phyloP scores from a whole-genome alignment of 176 grass and related monocot genomes.

The Echinochloa phyllopogon region DNA sequence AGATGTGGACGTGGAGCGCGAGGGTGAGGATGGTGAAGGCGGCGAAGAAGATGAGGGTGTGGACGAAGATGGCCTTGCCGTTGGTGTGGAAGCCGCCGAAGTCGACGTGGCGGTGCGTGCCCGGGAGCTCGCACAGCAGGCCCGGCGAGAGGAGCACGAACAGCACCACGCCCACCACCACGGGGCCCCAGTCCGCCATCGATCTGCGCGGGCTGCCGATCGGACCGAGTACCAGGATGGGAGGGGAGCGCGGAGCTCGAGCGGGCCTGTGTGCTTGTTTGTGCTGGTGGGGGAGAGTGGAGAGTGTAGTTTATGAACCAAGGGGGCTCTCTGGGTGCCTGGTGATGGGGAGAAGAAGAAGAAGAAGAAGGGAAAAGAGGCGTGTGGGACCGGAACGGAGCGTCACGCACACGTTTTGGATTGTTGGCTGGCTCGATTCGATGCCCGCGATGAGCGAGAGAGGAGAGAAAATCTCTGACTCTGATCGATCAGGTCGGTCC shows the following conservation, averaged over 20 bases:
- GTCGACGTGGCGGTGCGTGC: constrained; percentile 65
- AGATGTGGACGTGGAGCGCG: constrained; percentile 74
- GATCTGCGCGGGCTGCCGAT: not conserved
- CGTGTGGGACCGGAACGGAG: not conserved
- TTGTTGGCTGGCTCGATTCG: not conserved
- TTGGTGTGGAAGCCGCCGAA: constrained; percentile 76
- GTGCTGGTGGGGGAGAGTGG: not conserved
- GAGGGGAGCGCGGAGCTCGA: not conserved
- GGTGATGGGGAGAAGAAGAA: not conserved
- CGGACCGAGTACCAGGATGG: too few species aligned
- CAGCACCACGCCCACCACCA: constrained; percentile 80
- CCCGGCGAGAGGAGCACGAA: constrained; percentile 76
- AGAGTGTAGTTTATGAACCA: not conserved
- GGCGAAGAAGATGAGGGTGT: constrained; percentile 88
- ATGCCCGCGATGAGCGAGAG: not conserved
- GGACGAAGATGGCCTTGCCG: constrained; percentile 77
- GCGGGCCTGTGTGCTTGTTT: not conserved
- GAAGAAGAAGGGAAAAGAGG: not conserved
- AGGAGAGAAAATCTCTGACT: not conserved
- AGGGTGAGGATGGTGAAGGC: constrained; percentile 73
- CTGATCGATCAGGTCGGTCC: not conserved
- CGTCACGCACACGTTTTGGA: not conserved
- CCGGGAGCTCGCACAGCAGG: constrained; percentile 65
- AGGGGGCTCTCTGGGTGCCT: too few species aligned
- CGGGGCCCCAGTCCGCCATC: constrained; percentile 74